Conservation (phyloP, 192 early-diverging fungal genomes). For the Coemansia sp. region DNA sequence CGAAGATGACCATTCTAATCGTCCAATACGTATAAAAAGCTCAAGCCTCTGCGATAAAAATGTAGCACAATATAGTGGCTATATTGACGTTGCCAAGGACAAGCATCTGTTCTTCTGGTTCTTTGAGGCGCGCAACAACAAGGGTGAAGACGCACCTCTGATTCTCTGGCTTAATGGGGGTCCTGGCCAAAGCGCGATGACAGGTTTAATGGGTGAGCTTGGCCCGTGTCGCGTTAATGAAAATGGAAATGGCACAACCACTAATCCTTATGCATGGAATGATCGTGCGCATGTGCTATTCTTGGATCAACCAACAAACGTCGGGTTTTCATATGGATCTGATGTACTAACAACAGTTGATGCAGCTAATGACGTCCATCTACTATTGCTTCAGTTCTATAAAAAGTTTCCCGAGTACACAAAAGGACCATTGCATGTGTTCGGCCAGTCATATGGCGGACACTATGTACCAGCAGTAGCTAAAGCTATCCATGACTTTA, state of each 20-base stretch:
- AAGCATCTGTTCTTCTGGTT: conserved; percentile 94
- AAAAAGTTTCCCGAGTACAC: conserved; percentile 72
- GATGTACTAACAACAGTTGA: conserved; percentile 63
- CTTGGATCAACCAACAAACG: conserved; percentile 83
- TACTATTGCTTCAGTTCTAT: conserved; percentile 88
- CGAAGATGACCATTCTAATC: too few relatives aligned
- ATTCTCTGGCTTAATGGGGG: conserved; percentile 79
- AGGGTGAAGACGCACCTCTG: conserved; percentile 63
- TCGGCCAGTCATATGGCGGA: conserved; percentile 82
- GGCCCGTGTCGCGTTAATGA: conserved; percentile 79
- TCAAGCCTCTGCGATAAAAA: too few relatives aligned
- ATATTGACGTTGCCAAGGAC: conserved; percentile 60
- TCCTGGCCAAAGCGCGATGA: conserved; percentile 75
- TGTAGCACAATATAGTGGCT: conserved; percentile 53
- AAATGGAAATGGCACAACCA: conserved; percentile 62
- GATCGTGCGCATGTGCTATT: conserved; percentile 76
- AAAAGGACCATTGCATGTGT: conserved; percentile 73
- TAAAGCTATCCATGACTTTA: conserved; percentile 65
- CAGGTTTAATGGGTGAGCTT: conserved; percentile 71
- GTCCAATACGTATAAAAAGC: too few relatives aligned
- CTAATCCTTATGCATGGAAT: conserved; percentile 87
- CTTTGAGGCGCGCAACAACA: conserved; percentile 76
- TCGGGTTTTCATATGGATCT: conserved; percentile 83
- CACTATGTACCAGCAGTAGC: conserved; percentile 92
- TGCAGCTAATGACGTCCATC: conserved; percentile 79